Percentiles rank a stretch among this genome's conserved stretches.
These are phyloP conservation scores for Beauveria asiatica DNA, from an alignment of 2,329 filamentous ascomycete genomes.

Conservation along the genomic window DNA sequence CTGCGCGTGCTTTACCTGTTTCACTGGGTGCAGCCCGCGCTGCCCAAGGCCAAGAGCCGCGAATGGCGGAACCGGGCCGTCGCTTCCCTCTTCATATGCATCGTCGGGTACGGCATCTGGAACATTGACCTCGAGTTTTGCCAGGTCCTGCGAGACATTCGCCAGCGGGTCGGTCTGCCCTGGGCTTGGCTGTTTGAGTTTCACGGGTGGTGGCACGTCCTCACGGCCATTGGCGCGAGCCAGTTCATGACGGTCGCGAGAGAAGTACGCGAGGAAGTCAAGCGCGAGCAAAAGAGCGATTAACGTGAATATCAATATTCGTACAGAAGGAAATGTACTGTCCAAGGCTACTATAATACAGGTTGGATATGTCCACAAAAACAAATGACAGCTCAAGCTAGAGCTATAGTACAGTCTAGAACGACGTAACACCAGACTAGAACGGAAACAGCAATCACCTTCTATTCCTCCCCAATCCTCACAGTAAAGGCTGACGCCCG, in stretches of 20 bases:
- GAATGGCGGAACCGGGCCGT: slow-evolving; percentile 21
- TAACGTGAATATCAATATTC: background rate
- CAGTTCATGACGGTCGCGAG: slow-evolving; percentile 27
- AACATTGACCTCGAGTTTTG: slow-evolving; percentile 48
- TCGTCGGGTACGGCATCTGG: slow-evolving; percentile 45
- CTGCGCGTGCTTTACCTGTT: slow-evolving; percentile 28
- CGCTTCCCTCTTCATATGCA: slow-evolving; percentile 26
- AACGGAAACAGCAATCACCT: background rate
- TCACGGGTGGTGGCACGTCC: slow-evolving; percentile 57
- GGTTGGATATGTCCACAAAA: background rate
- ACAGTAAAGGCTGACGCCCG: slow-evolving; percentile 15
- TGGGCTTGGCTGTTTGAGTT: slow-evolving; percentile 49
- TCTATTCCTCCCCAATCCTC: slow-evolving; percentile 9
- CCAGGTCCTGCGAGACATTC: slow-evolving; percentile 34
- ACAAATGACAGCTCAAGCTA: background rate
- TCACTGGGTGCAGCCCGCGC: slow-evolving; percentile 20
- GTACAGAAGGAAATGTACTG: background rate
- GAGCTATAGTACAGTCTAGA: background rate
- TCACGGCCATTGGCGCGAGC: slow-evolving; percentile 47
- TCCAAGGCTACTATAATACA: background rate
- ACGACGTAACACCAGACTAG: background rate
- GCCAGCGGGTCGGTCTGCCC: slow-evolving; percentile 40
- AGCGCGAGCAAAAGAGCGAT: slow-evolving; percentile 13
- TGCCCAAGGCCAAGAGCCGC: slow-evolving; percentile 20
- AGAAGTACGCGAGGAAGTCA: slow-evolving; percentile 19